Base-by-base conservation (phyloP, 2,329 filamentous ascomycete genomes). In the Epichloe scottii region DNA sequence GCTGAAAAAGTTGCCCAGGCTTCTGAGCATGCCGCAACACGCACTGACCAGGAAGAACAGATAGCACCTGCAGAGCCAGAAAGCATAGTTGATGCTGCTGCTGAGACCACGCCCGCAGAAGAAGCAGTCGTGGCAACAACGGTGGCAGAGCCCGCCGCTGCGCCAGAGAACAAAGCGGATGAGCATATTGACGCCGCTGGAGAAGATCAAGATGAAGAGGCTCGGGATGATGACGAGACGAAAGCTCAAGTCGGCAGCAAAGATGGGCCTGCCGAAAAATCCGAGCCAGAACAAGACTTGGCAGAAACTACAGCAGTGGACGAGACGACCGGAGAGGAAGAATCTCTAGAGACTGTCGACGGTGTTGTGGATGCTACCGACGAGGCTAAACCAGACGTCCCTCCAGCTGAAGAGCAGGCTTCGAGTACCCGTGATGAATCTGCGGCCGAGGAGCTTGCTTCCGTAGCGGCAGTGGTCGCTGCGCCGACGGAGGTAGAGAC, bases 81-180 rank as follows among this genome's bases (percentile, higher is more conserved):
- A 46, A 15, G n/a, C 3, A 15, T 14, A 8, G 30, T 26, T 34
- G 33, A 10, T n/a, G 17, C n/a, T 33, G 37, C 15, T 26, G 37
- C 19, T 6, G 48, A 53, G 30, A 2, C 30, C 10, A n/a, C 10
- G 10, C 12, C 41, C 3, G 48, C 55, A 45, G 40, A 37, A 40
- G 53, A 56, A 14, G 41, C 42, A 46, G 37, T 49, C 35, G 45
- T 55, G 21, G 23, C 41, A 23, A 12, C 15, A 12, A 19, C 40
- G 19, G 40, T 17, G 11, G 17, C 38, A 14, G 34, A 39, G 14
- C 11, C 23, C 10, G 46, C n/a, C 15, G 46, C 26, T 15, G 39
- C 26, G 15, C 14, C 42, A n/a, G 21, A 30, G 14, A 17, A 8
- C 26, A 30, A 30, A 30, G 30, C 30, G 8, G 30, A 30, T 30